Percentiles rank a stretch among this genome's conserved stretches.
Conservation (phyloP, 2,329 filamentous ascomycete species). For the Plenodomus lindquistii region DNA sequence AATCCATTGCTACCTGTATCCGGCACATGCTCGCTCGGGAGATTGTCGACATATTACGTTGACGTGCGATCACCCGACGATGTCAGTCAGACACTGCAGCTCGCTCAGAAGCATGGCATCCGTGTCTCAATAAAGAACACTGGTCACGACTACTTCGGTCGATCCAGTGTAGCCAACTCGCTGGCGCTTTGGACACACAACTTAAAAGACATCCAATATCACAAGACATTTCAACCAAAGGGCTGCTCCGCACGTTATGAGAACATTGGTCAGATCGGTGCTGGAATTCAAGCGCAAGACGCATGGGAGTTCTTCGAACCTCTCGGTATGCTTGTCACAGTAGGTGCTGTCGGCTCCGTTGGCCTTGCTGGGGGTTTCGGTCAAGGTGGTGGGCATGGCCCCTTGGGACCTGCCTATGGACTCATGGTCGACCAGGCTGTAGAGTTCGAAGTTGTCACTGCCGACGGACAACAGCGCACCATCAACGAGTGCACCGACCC, state of each 20-base stretch:
- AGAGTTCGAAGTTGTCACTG: constrained; percentile 42
- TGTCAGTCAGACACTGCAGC: constrained; percentile 33
- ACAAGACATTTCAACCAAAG: constrained; percentile 30
- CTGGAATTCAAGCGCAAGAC: constrained; percentile 41
- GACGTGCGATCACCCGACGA: constrained; percentile 31
- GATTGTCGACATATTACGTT: constrained; percentile 39
- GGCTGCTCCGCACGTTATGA: constrained; percentile 30
- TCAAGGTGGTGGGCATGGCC: constrained; percentile 59
- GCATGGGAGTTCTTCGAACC: constrained; percentile 43
- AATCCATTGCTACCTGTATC: constrained; percentile 27
- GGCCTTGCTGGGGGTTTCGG: constrained; percentile 52
- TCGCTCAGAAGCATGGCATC: constrained; percentile 35
- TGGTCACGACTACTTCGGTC: constrained; percentile 43
- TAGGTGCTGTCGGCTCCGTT: constrained; percentile 49
- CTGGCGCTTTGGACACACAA: constrained; percentile 43
- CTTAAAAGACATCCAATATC: constrained; percentile 35
- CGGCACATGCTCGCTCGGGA: constrained; percentile 37
- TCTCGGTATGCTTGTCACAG: constrained; percentile 38
- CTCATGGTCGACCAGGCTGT: constrained; percentile 44
- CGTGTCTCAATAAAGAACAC: constrained; percentile 44
- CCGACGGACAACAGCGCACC: constrained; percentile 34
- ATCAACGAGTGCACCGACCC: constrained; percentile 42
- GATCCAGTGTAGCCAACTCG: constrained; percentile 39
- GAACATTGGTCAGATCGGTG: constrained; percentile 41
- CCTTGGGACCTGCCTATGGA: constrained; percentile 53